Conservation (phyloP, 768 basidiomycete genomes). For the Leucocoprinus leucothites region DNA sequence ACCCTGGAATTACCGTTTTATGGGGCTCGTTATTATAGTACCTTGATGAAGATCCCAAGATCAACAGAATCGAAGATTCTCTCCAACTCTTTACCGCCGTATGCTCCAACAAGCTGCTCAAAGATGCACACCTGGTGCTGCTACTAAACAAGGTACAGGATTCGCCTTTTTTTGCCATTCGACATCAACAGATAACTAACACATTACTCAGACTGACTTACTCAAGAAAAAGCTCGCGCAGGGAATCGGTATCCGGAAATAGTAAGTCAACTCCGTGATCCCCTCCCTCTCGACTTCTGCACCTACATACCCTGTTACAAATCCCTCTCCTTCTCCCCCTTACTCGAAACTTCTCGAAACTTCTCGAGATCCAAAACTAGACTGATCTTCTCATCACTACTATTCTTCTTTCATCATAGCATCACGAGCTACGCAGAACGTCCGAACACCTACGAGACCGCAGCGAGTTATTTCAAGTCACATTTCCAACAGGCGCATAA, state of each 20-base stretch:
- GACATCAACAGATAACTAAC: not conserved
- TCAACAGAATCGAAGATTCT: constrained; percentile 81
- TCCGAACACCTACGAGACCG: constrained; percentile 66
- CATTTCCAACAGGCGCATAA: constrained; percentile 78
- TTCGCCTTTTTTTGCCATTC: constrained; percentile 9
- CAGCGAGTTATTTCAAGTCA: constrained; percentile 78
- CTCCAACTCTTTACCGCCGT: constrained; percentile 74
- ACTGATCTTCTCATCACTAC: not conserved
- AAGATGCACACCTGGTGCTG: constrained; percentile 69
- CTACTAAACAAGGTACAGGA: constrained; percentile 72
- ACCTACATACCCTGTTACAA: not conserved
- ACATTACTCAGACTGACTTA: constrained; percentile 55
- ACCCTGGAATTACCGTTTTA: not conserved
- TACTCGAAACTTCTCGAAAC: not conserved
- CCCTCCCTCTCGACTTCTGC: not conserved
- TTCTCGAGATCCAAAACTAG: not conserved
- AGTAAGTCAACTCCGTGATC: constrained; percentile 46
- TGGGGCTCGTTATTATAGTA: constrained; percentile 40
- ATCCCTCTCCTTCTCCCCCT: not conserved
- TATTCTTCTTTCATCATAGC: constrained; percentile 29
- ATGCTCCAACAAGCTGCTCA: constrained; percentile 72
- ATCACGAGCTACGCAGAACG: constrained; percentile 78
- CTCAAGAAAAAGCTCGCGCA: constrained; percentile 67
- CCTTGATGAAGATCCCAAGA: constrained; percentile 76
- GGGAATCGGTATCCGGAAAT: constrained; percentile 70